A percentile compares a stretch with the other conserved stretches of the same genome.
Evolutionary conservation across 208 protist species (phyloP).

Genomic region (Pavlovales sp.): DNA sequence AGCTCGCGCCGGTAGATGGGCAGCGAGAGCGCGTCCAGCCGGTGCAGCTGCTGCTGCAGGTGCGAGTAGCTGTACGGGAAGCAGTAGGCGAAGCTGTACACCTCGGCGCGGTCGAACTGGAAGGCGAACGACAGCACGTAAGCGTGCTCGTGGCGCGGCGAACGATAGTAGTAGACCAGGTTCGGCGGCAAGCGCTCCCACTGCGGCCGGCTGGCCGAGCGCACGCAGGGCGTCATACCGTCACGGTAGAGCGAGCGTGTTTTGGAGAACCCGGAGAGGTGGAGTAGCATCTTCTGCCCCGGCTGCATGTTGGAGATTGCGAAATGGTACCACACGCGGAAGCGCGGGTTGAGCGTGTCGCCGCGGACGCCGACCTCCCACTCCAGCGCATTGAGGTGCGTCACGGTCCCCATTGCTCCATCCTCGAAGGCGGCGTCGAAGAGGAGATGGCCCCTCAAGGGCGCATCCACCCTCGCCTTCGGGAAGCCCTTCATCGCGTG

Average conservation of each 20-base stretch:
- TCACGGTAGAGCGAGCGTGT: conserved; percentile 51
- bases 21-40: not conserved
- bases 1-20: conserved; percentile 29
- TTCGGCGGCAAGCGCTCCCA: conserved; percentile 49
- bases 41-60: conserved; percentile 45
- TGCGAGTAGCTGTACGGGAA: conserved; percentile 59
- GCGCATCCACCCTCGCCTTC: no score
- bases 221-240: conserved; percentile 54
- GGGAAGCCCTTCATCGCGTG: no score
- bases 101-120: conserved; percentile 45
- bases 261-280: conserved; percentile 50
- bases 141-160: conserved; percentile 27
- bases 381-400: not conserved
- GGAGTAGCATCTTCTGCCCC: conserved; percentile 36
- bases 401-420: not conserved
- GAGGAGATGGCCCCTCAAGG: no score
- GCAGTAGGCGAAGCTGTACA: conserved; percentile 57
- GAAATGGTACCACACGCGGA: conserved; percentile 58
- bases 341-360: conserved; percentile 36
- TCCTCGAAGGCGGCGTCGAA: not conserved
- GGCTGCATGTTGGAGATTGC: conserved; percentile 17
- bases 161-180: conserved; percentile 49
- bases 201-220: conserved; percentile 30
- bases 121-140: conserved; percentile 52
- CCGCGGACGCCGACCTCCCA: conserved; percentile 42